Conservation (phyloP, 225 moss, liverwort and hornwort species). For the Physcomitrellopsis africana region DNA sequence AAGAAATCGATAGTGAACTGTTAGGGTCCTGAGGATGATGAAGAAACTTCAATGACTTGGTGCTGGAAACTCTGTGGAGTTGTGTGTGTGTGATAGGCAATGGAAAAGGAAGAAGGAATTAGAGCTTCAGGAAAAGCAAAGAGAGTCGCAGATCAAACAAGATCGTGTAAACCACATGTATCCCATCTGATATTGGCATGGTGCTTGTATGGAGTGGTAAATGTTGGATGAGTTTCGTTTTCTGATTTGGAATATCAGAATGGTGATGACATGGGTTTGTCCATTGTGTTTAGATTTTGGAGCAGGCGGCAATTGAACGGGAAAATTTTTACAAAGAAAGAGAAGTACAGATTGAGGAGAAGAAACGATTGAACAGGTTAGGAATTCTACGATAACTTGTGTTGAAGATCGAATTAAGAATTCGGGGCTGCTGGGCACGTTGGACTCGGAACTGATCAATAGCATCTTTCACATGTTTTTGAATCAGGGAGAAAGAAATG, state of each 20-base stretch:
- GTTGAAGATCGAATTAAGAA: not conserved
- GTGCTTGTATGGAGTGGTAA: too few relatives aligned
- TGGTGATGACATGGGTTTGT: not conserved
- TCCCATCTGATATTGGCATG: too few relatives aligned
- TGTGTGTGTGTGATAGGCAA: constrained; percentile 32
- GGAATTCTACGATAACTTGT: not conserved
- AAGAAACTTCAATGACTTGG: not conserved
- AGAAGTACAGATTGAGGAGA: constrained; percentile 32
- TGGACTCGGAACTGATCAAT: not conserved
- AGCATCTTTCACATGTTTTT: not conserved
- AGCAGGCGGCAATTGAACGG: constrained; percentile 39
- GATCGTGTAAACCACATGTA: constrained; percentile 28
- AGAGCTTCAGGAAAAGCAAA: constrained; percentile 37
- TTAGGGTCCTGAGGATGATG: too few relatives aligned
- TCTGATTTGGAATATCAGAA: too few relatives aligned
- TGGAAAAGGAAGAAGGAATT: constrained; percentile 49
- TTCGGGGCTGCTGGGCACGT: not conserved
- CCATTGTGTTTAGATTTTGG: constrained; percentile 31
- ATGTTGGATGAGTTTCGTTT: too few relatives aligned
- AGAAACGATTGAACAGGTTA: constrained; percentile 44
- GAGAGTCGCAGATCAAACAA: constrained; percentile 48
- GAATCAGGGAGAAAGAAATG: constrained; percentile 37
- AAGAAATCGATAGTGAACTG: too few relatives aligned
- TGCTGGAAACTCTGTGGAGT: not conserved
- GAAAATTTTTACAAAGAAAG: constrained; percentile 46